Conservation (phyloP, 164 flowering plant genomes). For the Sextonia rubra region DNA sequence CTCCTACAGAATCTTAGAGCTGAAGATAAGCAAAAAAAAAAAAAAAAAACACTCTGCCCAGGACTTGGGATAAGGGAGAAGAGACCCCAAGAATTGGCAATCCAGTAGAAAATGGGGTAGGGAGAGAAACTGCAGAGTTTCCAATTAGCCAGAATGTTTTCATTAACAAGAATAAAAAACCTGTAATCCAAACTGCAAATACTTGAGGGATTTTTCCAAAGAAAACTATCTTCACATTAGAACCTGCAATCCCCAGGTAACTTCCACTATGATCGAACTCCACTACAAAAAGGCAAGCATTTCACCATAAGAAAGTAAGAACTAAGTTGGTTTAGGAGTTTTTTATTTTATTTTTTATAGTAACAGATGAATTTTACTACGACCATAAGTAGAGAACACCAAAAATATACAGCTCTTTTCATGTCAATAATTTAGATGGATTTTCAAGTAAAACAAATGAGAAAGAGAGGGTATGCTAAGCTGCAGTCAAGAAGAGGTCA, state of each 20-base stretch:
- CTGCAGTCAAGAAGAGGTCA: not conserved
- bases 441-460: not conserved
- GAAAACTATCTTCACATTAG: conserved; percentile 73
- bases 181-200: too few relatives aligned
- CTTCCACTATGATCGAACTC: conserved; percentile 94
- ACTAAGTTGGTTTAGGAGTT: not conserved
- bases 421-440: not conserved
- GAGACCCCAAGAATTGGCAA: too few relatives aligned
- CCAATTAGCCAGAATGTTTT: too few relatives aligned
- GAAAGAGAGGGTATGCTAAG: too few relatives aligned
- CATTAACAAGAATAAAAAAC: too few relatives aligned
- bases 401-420: not conserved
- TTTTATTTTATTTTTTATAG: not conserved
- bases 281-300: conserved; percentile 45
- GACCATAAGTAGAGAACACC: not conserved
- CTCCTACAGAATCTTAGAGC: too few relatives aligned
- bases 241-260: conserved; percentile 84
- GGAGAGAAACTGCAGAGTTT: too few relatives aligned
- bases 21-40: too few relatives aligned
- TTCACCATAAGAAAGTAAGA: not conserved
- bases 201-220: not conserved
- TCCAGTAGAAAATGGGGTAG: too few relatives aligned
- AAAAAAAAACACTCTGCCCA: too few relatives aligned
- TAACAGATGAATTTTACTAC: too few relatives aligned
- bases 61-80: too few relatives aligned